Conservation (phyloP, 2,329 filamentous ascomycete species). For the Aspergillus hortae region DNA sequence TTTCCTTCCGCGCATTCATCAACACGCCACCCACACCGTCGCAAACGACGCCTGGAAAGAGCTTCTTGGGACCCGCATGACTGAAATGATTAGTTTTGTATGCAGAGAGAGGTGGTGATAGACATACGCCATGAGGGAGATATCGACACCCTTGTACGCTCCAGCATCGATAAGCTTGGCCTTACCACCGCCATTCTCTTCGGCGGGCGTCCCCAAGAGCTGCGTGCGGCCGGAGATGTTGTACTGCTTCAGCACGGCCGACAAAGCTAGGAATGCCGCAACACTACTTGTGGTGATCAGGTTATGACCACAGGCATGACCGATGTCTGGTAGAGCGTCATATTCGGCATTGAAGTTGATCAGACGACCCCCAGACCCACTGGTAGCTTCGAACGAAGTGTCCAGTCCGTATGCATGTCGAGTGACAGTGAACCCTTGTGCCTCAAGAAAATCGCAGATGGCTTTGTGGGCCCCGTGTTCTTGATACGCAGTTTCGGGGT, state of each 20-base stretch:
- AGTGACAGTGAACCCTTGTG: constrained; percentile 46
- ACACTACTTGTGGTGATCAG: constrained; percentile 36
- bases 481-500: constrained; percentile 52
- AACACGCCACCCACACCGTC: constrained; percentile 25
- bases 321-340: constrained; percentile 39
- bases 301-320: constrained; percentile 42
- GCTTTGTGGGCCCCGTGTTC: constrained; percentile 52
- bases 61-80: constrained; percentile 21
- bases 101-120: neutral
- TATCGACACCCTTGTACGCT: constrained; percentile 39
- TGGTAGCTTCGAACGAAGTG: constrained; percentile 50
- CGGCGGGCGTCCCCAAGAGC: constrained; percentile 38
- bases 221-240: constrained; percentile 36
- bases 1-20: constrained; percentile 33
- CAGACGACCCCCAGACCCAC: constrained; percentile 37
- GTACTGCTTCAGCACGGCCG: constrained; percentile 41
- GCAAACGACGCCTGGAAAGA: constrained; percentile 21
- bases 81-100: constrained; percentile 11
- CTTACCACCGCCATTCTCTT: constrained; percentile 40
- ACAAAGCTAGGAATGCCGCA: constrained; percentile 44
- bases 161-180: constrained; percentile 42
- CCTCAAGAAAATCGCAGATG: constrained; percentile 45
- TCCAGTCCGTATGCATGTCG: constrained; percentile 50
- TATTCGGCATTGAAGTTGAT: constrained; percentile 44
- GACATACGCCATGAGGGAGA: constrained; percentile 44